Percentiles rank a stretch among this genome's conserved stretches.
phyloP scores from a whole-genome alignment of 768 basidiomycete species.

The Russula griseocarnosa region DNA sequence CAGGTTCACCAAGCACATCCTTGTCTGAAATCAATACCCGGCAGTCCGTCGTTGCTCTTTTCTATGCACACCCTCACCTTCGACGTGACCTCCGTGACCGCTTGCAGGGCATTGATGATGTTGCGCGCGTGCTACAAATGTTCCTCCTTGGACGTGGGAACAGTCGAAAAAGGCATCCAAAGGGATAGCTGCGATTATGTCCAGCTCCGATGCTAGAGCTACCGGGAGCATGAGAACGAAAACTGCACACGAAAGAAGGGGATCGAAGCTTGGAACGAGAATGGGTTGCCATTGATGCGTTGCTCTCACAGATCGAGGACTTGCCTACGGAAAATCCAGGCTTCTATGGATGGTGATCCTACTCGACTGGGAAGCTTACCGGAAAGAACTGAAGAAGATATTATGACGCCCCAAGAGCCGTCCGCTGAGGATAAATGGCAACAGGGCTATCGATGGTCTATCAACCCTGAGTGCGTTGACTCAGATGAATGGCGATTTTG shows the following conservation, averaged over 20 bases:
- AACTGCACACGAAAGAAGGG: constrained; percentile 42
- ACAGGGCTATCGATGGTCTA: constrained; percentile 47
- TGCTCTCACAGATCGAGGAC: constrained; percentile 51
- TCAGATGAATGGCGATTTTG: background rate
- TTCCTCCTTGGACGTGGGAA: constrained; percentile 68
- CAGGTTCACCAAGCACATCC: constrained; percentile 83
- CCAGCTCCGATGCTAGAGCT: too few species aligned
- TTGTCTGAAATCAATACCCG: constrained; percentile 64
- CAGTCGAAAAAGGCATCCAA: too few species aligned
- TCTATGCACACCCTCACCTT: constrained; percentile 56
- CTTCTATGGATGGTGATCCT: constrained; percentile 35
- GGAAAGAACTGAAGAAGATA: constrained; percentile 30
- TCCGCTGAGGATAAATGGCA: constrained; percentile 32
- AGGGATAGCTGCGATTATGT: too few species aligned
- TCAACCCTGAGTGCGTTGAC: constrained; percentile 58
- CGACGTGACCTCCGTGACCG: constrained; percentile 56
- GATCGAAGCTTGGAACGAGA: constrained; percentile 34
- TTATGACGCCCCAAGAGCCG: constrained; percentile 20
- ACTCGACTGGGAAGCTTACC: constrained; percentile 14
- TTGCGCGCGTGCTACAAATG: constrained; percentile 70
- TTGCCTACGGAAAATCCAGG: constrained; percentile 49
- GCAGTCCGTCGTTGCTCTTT: constrained; percentile 73
- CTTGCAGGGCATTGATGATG: constrained; percentile 62
- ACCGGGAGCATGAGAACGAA: too few species aligned
- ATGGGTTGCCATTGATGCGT: constrained; percentile 54